These are phyloP conservation scores for Rhodotorula diobovata DNA, from an alignment of 768 basidiomycete species.

Conservation along the genomic window DNA sequence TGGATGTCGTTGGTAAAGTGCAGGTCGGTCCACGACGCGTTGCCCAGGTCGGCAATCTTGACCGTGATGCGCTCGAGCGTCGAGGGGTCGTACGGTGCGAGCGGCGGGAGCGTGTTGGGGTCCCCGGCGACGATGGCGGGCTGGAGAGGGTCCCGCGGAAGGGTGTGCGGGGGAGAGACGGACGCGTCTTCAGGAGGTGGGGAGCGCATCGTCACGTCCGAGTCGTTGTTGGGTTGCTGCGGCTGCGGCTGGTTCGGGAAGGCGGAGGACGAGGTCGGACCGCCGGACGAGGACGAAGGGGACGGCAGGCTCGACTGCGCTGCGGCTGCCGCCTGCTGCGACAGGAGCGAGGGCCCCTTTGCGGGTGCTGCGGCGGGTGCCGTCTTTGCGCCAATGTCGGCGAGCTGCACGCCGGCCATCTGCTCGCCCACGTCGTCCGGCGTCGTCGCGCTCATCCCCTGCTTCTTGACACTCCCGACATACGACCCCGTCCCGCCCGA, in stretches of 20 bases:
- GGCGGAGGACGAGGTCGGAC: background rate
- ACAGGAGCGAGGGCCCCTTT: constrained; percentile 42
- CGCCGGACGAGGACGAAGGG: constrained; percentile 9
- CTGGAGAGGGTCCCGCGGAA: constrained; percentile 45
- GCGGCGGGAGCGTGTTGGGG: constrained; percentile 50
- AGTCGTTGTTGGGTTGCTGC: constrained; percentile 9
- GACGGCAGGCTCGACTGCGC: constrained; percentile 25
- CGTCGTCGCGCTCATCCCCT: constrained; percentile 44
- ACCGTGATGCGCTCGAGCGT: constrained; percentile 76
- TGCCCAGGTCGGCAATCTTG: constrained; percentile 97
- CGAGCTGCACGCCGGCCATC: constrained; percentile 49
- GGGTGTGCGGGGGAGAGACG: constrained; percentile 42
- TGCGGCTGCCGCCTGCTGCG: constrained; percentile 44
- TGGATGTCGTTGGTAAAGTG: constrained; percentile 99
- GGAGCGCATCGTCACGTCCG: constrained; percentile 38
- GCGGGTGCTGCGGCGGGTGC: constrained; percentile 41
- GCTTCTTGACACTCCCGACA: constrained; percentile 46
- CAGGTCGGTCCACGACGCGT: constrained; percentile 71
- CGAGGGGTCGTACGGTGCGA: constrained; percentile 45
- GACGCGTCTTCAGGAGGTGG: background rate
- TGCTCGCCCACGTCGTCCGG: constrained; percentile 57
- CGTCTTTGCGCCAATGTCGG: constrained; percentile 37
- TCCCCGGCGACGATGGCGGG: constrained; percentile 50
- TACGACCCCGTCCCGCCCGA: constrained; percentile 43
- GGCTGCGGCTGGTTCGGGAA: background rate